Conservation (phyloP, 2,329 filamentous ascomycete species). For the Hypoxylon sp. region DNA sequence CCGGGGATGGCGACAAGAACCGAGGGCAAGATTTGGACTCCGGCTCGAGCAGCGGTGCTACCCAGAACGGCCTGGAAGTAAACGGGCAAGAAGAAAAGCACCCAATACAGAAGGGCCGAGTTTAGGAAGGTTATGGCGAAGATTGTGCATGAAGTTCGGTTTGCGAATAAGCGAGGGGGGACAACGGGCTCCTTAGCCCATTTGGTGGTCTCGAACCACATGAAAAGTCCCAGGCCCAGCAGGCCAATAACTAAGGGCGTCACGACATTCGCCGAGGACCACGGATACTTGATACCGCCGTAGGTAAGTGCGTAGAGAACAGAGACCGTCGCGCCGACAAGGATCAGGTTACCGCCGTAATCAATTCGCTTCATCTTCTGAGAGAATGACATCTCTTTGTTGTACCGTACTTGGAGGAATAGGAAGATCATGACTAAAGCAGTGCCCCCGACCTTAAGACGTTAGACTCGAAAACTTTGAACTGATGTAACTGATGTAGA, state of each 20-base stretch:
- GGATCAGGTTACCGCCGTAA: conserved; percentile 24
- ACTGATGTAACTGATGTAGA: no score
- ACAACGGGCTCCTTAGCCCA: conserved; percentile 54
- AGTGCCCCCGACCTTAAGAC: conserved; percentile 2
- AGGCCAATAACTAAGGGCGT: conserved; percentile 37
- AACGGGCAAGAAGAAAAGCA: conserved; percentile 58
- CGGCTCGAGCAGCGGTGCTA: conserved; percentile 47
- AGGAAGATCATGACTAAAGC: conserved; percentile 14
- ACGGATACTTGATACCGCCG: conserved; percentile 27
- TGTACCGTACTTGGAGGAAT: conserved; percentile 23
- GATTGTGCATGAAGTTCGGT: conserved; percentile 55
- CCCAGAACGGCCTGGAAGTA: conserved; percentile 60
- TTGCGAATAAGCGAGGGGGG: conserved; percentile 60
- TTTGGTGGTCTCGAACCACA: neutral
- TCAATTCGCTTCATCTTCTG: conserved; percentile 34
- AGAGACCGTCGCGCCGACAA: conserved; percentile 25
- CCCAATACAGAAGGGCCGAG: conserved; percentile 41
- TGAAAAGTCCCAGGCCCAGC: conserved; percentile 29
- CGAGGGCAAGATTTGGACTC: conserved; percentile 46
- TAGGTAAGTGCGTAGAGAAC: conserved; percentile 40
- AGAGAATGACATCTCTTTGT: conserved; percentile 20
- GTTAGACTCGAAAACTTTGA: no score
- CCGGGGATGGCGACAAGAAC: conserved; percentile 38
- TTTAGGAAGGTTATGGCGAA: conserved; percentile 57
- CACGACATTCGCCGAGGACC: conserved; percentile 36